Evolutionary conservation across 441 rosid genomes (phyloP).

Genomic region (Arabidopsis hybrid): DNA sequence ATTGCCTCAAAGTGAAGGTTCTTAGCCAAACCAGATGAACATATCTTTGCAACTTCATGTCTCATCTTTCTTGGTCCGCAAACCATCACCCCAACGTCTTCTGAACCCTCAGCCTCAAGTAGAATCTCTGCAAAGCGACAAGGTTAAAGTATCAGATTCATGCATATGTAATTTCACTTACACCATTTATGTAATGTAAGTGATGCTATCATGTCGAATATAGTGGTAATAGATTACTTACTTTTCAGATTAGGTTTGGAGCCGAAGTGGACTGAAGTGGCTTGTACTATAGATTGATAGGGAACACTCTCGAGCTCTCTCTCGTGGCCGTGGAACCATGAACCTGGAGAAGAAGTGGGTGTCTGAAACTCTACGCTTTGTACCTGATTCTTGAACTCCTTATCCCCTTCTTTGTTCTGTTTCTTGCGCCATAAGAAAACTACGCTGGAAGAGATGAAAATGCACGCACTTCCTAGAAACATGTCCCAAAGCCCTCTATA

Average conservation of each 20-base stretch:
- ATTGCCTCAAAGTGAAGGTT: conserved; percentile 64
- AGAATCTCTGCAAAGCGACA: conserved; percentile 46
- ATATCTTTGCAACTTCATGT: conserved; percentile 60
- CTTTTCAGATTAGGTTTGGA: conserved; percentile 62
- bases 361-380: conserved; percentile 46
- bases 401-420: conserved; percentile 16
- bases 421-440: conserved; percentile 59
- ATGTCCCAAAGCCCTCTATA: conserved; percentile 47
- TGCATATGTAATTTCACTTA: not conserved
- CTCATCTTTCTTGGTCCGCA: conserved; percentile 65
- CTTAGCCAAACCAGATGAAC: conserved; percentile 57
- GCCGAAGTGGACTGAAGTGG: conserved; percentile 57
- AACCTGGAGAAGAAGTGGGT: conserved; percentile 43
- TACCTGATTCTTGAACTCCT: conserved; percentile 41
- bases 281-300: conserved; percentile 50
- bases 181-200: not conserved
- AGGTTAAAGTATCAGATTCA: not conserved
- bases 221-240: conserved; percentile 35
- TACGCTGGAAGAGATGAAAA: conserved; percentile 47
- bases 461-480: conserved; percentile 43
- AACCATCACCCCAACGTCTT: conserved; percentile 57
- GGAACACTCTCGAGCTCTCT: conserved; percentile 61
- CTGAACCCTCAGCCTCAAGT: conserved; percentile 49
- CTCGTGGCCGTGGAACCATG: conserved; percentile 45
- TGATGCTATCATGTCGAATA: not conserved